A percentile compares a stretch with the other conserved stretches of the same genome.
Evolutionary conservation across 768 basidiomycete genomes (phyloP).

Genomic region (Phaffia australis): DNA sequence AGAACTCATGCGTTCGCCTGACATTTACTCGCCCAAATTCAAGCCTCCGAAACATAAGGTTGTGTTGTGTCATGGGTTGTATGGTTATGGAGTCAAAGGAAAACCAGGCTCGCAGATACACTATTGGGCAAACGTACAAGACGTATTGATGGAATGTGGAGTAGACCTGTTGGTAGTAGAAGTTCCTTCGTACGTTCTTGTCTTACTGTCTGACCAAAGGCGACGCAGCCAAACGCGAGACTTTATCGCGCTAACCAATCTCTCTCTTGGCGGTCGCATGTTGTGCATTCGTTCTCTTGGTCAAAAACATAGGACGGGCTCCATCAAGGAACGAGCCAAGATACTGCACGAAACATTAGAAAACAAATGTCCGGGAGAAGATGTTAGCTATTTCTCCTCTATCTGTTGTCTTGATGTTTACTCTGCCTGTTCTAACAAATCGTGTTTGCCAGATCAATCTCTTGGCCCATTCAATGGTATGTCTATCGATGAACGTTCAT

Average conservation of each 20-base stretch:
- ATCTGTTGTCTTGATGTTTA: neutral
- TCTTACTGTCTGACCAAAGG: neutral
- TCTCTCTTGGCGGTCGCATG: neutral
- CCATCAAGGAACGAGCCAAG: slow-evolving; percentile 67
- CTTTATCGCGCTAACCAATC: too few species aligned
- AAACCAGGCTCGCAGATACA: slow-evolving; percentile 72
- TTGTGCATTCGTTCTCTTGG: neutral
- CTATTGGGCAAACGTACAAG: slow-evolving; percentile 86
- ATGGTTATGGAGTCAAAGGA: slow-evolving; percentile 87
- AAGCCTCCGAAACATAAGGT: slow-evolving; percentile 70
- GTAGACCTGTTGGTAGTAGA: slow-evolving; percentile 93
- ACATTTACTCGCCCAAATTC: slow-evolving; percentile 64
- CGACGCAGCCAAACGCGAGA: too few species aligned
- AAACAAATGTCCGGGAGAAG: slow-evolving; percentile 56
- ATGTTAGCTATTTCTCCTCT: slow-evolving; percentile 30
- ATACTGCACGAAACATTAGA: slow-evolving; percentile 63
- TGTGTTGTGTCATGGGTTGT: slow-evolving; percentile 91
- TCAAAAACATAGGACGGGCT: slow-evolving; percentile 59
- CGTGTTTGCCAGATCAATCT: slow-evolving; percentile 53
- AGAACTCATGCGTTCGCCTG: slow-evolving; percentile 58
- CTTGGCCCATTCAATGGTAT: slow-evolving; percentile 83
- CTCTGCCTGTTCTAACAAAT: neutral
- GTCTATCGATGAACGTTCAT: slow-evolving; percentile 3
- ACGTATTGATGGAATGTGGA: slow-evolving; percentile 63
- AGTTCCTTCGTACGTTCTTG: slow-evolving; percentile 65